Percentiles rank a stretch among this genome's conserved stretches.
Conservation (phyloP, 2,329 filamentous ascomycete species). For the Dothideomycetidae sp. region DNA sequence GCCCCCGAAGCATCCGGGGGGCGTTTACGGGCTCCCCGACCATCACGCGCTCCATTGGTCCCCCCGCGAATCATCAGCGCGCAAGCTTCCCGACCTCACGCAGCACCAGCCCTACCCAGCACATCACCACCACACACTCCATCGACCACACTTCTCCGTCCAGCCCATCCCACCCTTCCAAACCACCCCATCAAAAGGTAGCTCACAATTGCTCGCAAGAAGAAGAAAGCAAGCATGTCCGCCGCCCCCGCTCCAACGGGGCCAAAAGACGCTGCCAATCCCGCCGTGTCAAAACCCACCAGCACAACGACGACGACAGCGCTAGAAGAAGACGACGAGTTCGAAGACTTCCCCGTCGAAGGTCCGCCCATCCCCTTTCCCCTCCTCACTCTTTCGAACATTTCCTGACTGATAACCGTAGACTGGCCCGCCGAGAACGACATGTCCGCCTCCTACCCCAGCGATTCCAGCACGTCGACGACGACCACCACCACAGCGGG, state of each 20-base stretch:
- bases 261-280: conserved; percentile 26
- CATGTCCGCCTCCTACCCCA: neutral
- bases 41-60: no score
- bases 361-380: conserved; percentile 38
- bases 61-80: no score
- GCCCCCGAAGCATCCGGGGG: no score
- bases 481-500: no score
- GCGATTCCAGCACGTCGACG: no score
- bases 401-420: no score
- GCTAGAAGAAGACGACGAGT: conserved; percentile 95
- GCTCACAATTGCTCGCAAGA: no score
- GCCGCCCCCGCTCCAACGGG: conserved; percentile 25
- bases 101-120: no score
- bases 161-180: neutral
- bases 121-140: neutral
- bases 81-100: no score
- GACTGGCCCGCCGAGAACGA: no score
- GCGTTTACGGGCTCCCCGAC: no score
- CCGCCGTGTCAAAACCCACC: conserved; percentile 28
- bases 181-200: neutral
- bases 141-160: neutral
- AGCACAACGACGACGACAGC: conserved; percentile 39
- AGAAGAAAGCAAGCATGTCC: conserved; percentile 35
- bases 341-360: conserved; percentile 96
- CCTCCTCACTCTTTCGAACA: neutral